Conservation (phyloP, 2,329 filamentous ascomycete species). For the Sporothrix euskadiensis region DNA sequence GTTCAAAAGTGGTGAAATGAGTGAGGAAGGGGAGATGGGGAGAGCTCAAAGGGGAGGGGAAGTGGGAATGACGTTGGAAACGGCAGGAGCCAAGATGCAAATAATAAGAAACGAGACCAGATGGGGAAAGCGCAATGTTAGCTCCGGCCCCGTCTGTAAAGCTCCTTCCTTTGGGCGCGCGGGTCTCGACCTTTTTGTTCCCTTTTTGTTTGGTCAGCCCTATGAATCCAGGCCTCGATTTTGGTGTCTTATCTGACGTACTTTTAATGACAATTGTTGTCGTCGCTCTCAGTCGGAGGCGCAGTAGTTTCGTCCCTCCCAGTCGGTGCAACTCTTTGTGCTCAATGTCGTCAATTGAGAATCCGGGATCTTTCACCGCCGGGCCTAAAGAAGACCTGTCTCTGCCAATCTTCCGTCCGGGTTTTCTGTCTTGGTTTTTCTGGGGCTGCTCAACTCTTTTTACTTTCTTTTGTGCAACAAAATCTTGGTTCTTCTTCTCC, state of each 20-base stretch:
- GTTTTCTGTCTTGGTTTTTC: neutral
- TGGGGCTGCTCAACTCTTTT: neutral
- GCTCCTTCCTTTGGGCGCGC: neutral
- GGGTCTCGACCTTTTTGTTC: neutral
- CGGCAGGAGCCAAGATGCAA: neutral
- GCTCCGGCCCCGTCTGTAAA: conserved; percentile 37
- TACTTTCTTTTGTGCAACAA: neutral
- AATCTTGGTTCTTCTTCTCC: too few relatives aligned
- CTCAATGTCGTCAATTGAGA: neutral
- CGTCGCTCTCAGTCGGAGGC: neutral
- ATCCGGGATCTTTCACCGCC: neutral
- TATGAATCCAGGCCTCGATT: neutral
- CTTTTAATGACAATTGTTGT: neutral
- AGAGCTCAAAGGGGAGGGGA: neutral
- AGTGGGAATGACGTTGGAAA: neutral
- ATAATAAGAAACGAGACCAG: neutral
- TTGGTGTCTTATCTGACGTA: neutral
- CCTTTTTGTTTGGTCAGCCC: neutral
- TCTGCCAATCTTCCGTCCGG: conserved; percentile 7
- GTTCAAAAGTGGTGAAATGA: neutral
- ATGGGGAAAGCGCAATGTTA: conserved; percentile 1
- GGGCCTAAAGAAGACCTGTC: neutral
- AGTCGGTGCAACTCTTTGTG: neutral
- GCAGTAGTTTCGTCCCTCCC: neutral
- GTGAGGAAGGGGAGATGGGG: neutral